Conservation (phyloP, 768 basidiomycete species). For the Suillus placidus region DNA sequence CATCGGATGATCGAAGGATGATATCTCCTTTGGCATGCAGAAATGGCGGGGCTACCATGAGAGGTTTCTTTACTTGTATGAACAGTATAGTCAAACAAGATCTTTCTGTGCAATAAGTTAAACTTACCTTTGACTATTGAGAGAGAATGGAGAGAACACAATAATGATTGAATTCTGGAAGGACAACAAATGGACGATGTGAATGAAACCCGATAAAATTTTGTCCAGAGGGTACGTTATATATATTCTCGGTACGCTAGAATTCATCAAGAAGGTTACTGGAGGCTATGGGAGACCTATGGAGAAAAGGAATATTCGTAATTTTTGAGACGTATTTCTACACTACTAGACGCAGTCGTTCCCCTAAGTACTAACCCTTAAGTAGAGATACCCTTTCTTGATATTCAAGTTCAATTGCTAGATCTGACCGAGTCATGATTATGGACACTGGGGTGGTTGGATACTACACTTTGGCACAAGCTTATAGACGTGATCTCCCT, state of each 20-base stretch:
- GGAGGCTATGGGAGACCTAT: background rate
- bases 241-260: background rate
- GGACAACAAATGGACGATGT: background rate
- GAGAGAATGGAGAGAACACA: background rate
- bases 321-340: background rate
- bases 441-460: background rate
- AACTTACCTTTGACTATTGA: background rate
- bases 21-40: constrained; percentile 37
- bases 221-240: background rate
- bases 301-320: background rate
- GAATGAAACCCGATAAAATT: background rate
- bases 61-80: background rate
- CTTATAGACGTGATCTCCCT: background rate
- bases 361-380: background rate
- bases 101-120: background rate
- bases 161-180: background rate
- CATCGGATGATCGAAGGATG: constrained; percentile 40
- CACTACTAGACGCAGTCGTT: background rate
- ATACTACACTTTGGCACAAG: background rate
- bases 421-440: background rate
- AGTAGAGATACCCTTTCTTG: background rate
- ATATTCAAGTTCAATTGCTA: background rate
- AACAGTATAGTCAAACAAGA: background rate
- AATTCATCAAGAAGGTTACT: background rate
- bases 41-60: constrained; percentile 29